These are phyloP conservation scores for Aspergillus aculeatus DNA, from an alignment of 2,329 filamentous ascomycete species.

Conservation along the genomic window DNA sequence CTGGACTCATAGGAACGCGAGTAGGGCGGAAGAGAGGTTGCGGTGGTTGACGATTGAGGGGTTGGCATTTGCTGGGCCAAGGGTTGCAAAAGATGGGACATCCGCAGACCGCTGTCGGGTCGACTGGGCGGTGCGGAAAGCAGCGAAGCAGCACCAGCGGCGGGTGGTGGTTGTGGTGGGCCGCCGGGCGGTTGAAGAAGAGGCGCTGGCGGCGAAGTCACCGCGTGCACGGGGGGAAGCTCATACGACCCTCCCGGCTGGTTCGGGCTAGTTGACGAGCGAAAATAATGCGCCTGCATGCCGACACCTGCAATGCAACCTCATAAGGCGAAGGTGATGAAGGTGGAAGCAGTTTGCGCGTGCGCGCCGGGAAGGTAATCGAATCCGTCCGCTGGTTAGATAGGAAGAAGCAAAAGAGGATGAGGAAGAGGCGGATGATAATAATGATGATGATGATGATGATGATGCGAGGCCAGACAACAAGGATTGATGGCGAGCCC, in stretches of 20 bases:
- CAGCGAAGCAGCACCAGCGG: slow-evolving; percentile 22
- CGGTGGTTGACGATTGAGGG: slow-evolving; percentile 23
- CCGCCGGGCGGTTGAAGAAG: slow-evolving; percentile 24
- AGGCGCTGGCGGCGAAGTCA: slow-evolving; percentile 32
- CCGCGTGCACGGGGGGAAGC: slow-evolving; percentile 37
- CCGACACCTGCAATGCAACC: slow-evolving; percentile 16
- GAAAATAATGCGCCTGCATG: slow-evolving; percentile 38
- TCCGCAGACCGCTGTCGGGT: slow-evolving; percentile 40
- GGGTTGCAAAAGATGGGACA: slow-evolving; percentile 43
- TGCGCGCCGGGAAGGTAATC: background rate
- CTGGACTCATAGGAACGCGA: slow-evolving; percentile 42
- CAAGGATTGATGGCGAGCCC: background rate
- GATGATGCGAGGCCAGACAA: background rate
- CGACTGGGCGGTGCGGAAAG: slow-evolving; percentile 41
- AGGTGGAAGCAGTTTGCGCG: background rate
- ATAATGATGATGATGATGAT: background rate
- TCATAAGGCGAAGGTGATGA: slow-evolving; percentile 16
- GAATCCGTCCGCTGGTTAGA: background rate
- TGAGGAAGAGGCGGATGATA: slow-evolving; percentile 1
- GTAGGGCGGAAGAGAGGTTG: slow-evolving; percentile 29
- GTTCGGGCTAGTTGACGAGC: slow-evolving; percentile 25
- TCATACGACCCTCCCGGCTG: slow-evolving; percentile 31
- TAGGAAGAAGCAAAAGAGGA: background rate
- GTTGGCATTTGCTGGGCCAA: slow-evolving; percentile 28
- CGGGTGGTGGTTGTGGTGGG: slow-evolving; percentile 4